Percentiles rank a stretch among this genome's conserved stretches.
These are phyloP conservation scores for Favolaschia claudopus DNA, from an alignment of 768 basidiomycete species.

Conservation along the genomic window DNA sequence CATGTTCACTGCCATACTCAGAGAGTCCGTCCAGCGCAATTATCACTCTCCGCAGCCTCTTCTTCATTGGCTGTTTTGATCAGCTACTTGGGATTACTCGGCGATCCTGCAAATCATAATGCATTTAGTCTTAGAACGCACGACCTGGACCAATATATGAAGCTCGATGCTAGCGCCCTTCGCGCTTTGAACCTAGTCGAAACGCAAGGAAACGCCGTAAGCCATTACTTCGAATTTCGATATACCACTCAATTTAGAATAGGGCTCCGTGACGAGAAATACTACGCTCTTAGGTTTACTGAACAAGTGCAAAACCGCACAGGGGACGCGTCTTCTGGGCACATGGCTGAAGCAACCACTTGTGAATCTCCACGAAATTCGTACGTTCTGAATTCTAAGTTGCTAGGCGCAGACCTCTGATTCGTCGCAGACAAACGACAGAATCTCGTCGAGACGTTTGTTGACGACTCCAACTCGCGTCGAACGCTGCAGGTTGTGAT, in stretches of 20 bases:
- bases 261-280: constrained; percentile 76
- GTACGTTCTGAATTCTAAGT: constrained; percentile 52
- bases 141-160: constrained; percentile 94
- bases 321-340: constrained; percentile 86
- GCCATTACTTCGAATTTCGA: constrained; percentile 10
- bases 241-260: constrained; percentile 5
- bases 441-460: constrained; percentile 85
- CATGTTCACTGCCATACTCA: constrained; percentile 1
- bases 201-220: constrained; percentile 62
- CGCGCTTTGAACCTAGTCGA: constrained; percentile 89
- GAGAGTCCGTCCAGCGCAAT: constrained; percentile 64
- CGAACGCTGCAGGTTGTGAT: constrained; percentile 71
- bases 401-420: background rate
- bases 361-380: constrained; percentile 91
- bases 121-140: constrained; percentile 85
- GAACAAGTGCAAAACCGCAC: constrained; percentile 96
- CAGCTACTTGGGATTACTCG: constrained; percentile 79
- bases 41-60: constrained; percentile 79
- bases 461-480: constrained; percentile 78
- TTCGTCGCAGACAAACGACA: constrained; percentile 77
- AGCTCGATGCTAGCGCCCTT: constrained; percentile 92
- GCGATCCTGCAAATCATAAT: constrained; percentile 80
- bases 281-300: constrained; percentile 89
- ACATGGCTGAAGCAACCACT: constrained; percentile 97
- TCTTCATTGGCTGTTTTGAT: constrained; percentile 84